Conservation (phyloP, 768 basidiomycete species). For the Kwoniella dejecticola region DNA sequence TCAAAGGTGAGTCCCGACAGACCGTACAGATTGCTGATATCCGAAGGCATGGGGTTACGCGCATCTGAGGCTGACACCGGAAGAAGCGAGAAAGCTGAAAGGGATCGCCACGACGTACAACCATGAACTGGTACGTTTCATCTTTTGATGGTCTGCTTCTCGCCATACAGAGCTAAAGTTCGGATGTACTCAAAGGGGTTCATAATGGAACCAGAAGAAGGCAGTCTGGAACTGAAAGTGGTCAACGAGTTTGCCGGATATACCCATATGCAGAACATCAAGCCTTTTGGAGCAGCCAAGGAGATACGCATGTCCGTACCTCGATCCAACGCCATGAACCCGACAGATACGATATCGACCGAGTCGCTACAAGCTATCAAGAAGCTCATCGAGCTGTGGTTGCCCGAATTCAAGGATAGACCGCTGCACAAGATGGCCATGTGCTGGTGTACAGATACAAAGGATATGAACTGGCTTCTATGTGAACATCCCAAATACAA, state of each 20-base stretch:
- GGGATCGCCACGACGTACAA: slow-evolving; percentile 50
- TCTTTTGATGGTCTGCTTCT: not conserved
- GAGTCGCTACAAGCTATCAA: slow-evolving; percentile 39
- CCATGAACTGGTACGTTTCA: slow-evolving; percentile 40
- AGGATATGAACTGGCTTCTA: slow-evolving; percentile 47
- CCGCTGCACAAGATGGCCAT: slow-evolving; percentile 34
- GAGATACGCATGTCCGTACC: slow-evolving; percentile 45
- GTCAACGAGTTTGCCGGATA: slow-evolving; percentile 54
- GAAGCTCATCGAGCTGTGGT: slow-evolving; percentile 37
- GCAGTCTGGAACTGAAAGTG: slow-evolving; percentile 35
- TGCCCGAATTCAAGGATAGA: slow-evolving; percentile 34
- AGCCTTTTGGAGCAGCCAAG: slow-evolving; percentile 37
- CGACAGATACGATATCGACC: slow-evolving; percentile 50
- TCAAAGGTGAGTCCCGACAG: slow-evolving; percentile 39
- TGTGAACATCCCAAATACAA: slow-evolving; percentile 43
- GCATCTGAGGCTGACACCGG: slow-evolving; percentile 49
- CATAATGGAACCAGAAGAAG: slow-evolving; percentile 47
- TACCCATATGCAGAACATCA: slow-evolving; percentile 29
- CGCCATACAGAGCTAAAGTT: too few species aligned
- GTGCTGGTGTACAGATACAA: slow-evolving; percentile 52
- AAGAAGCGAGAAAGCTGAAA: slow-evolving; percentile 41
- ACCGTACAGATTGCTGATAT: not conserved
- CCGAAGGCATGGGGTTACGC: slow-evolving; percentile 13
- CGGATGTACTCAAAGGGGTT: slow-evolving; percentile 47
- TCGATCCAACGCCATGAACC: slow-evolving; percentile 50